Base-by-base conservation (phyloP, 2,329 filamentous ascomycete species). In the Immersiporthe knoxdaviesiana region DNA sequence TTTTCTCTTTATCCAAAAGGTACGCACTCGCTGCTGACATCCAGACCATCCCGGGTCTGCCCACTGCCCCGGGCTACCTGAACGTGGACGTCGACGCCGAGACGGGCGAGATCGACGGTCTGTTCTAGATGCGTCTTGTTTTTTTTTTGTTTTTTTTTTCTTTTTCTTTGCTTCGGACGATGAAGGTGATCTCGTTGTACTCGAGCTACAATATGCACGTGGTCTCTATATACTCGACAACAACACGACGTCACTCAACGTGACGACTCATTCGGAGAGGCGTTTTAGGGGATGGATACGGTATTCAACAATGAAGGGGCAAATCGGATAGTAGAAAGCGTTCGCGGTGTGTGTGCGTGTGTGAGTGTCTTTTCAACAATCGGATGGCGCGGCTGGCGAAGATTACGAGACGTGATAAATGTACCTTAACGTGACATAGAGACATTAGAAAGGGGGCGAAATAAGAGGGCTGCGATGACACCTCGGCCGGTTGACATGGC, bases 1-100 rank as follows among this genome's bases (percentile, higher is more conserved):
- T 10, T 7, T 7, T 16, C n/a, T 3, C 5, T 44, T 67, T 61
- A 30, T 44, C 16, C n/a, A n/a, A n/a, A 58, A 92, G 91, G 66
- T 97, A 97, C 75, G 96, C 96, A 8, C 87, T 98, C 71, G 96
- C 96, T 66, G 96, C 96, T 18, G 96, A 99, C 77, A 98, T 99
- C 74, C 96, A 98, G 84, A 99, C 96, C 1, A 99, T 99, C 73
- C 96, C 96, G 18, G 96, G 96, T 71, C 84, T 99, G 73, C 95
- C 95, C 12, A 98, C 96, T 11, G 95, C 95, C 27, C 96, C 95
- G 11, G 96, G 96, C 14, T 98, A 98, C 78, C 84, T 98, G 72
- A 97, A 97, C 76, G 94, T 97, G 60, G 95, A 97, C 74, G 90
- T 91, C 50, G 91, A 95, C 75, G 81, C 85, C 7, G 91, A 94